Evolutionary conservation across 192 early-diverging fungal genomes (phyloP).

Genomic region (Rhizophagus clarus): DNA sequence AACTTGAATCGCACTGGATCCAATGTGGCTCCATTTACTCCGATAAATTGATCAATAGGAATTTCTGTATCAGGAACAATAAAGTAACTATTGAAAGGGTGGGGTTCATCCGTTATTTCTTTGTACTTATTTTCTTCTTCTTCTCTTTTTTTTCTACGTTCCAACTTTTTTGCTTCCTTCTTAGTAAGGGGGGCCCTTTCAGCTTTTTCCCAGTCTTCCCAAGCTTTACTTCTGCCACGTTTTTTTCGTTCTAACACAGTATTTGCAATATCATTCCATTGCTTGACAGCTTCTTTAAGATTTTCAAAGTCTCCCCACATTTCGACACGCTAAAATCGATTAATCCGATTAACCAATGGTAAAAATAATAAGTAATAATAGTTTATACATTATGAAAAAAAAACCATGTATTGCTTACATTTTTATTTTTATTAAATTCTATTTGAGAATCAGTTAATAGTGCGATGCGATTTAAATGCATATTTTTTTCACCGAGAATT

Average conservation of each 20-base stretch:
- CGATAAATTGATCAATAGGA: slow-evolving; percentile 33
- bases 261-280: slow-evolving; percentile 28
- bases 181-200: slow-evolving; percentile 39
- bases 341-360: not conserved
- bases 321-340: slow-evolving; percentile 40
- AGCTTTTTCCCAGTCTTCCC: slow-evolving; percentile 46
- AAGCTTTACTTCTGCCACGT: slow-evolving; percentile 33
- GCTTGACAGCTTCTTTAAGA: slow-evolving; percentile 31
- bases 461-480: slow-evolving; percentile 31
- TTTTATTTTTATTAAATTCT: slow-evolving; percentile 33
- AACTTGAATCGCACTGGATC: slow-evolving; percentile 38
- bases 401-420: slow-evolving; percentile 6
- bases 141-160: slow-evolving; percentile 31
- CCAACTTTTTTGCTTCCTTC: slow-evolving; percentile 25
- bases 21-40: slow-evolving; percentile 34
- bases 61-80: slow-evolving; percentile 33
- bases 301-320: slow-evolving; percentile 37
- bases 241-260: slow-evolving; percentile 6
- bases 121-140: slow-evolving; percentile 35
- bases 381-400: not conserved
- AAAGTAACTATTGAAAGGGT: slow-evolving; percentile 34
- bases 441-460: slow-evolving; percentile 34
- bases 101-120: slow-evolving; percentile 3
- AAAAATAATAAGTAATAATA: not conserved
- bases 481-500: slow-evolving; percentile 32